Conservation (phyloP, 2,329 filamentous ascomycete genomes). For the Coniosporium tulheliwenetii region DNA sequence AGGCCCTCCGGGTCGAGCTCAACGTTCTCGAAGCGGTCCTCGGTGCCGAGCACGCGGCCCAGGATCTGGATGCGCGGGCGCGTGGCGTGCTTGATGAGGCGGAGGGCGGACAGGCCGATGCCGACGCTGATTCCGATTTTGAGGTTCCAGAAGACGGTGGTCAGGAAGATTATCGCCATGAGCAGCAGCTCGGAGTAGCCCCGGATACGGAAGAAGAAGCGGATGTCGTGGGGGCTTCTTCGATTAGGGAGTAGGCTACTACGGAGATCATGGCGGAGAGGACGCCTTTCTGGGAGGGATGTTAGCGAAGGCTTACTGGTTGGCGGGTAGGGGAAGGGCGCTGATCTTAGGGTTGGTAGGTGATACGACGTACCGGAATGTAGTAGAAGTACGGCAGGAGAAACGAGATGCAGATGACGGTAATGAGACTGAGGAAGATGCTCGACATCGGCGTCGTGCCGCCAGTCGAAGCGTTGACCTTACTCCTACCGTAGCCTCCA, state of each 20-base stretch:
- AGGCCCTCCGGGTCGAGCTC: constrained; percentile 55
- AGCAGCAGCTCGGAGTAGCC: constrained; percentile 76
- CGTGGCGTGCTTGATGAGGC: constrained; percentile 80
- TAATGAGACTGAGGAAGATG: constrained; percentile 69
- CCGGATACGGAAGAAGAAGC: constrained; percentile 73
- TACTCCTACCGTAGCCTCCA: constrained; percentile 89
- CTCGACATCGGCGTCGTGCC: constrained; percentile 90
- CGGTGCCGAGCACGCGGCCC: constrained; percentile 68
- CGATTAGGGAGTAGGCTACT: constrained; percentile 84
- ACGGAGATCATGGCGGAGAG: constrained; percentile 89
- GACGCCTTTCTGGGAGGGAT: constrained; percentile 59
- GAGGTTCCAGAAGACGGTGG: constrained; percentile 90
- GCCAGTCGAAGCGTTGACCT: constrained; percentile 85
- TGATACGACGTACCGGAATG: constrained; percentile 54
- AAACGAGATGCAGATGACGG: constrained; percentile 65
- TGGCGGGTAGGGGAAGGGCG: too few species aligned
- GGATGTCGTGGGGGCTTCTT: constrained; percentile 90
- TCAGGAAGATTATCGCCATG: constrained; percentile 79
- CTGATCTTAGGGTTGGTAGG: constrained; percentile 1
- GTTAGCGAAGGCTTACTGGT: constrained; percentile 3
- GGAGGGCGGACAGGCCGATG: constrained; percentile 76
- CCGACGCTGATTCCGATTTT: constrained; percentile 88
- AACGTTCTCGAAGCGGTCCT: constrained; percentile 69
- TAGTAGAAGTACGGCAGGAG: constrained; percentile 88
- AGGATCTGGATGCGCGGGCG: constrained; percentile 92